These are phyloP conservation scores for Saccharomycopsis sp. DNA, from an alignment of 805 yeast species.

Conservation along the genomic window DNA sequence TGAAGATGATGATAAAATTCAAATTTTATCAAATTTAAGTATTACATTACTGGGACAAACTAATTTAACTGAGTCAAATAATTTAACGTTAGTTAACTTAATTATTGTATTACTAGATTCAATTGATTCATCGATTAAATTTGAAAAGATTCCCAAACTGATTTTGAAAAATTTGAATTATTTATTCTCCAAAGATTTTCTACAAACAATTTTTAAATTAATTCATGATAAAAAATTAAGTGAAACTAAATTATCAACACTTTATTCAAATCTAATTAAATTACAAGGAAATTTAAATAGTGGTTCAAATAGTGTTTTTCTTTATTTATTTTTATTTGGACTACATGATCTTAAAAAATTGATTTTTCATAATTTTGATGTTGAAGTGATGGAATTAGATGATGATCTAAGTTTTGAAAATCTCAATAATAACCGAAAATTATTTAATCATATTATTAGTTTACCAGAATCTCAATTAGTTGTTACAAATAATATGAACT, in stretches of 20 bases:
- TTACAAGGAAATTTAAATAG: slow-evolving; percentile 30
- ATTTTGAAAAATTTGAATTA: slow-evolving; percentile 1
- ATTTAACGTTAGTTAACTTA: neutral
- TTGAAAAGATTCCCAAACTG: neutral
- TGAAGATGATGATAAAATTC: neutral
- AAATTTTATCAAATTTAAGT: neutral
- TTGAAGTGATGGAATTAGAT: slow-evolving; percentile 16
- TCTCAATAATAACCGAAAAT: neutral
- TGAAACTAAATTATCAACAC: slow-evolving; percentile 21
- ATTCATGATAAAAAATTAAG: slow-evolving; percentile 4
- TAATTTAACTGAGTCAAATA: too few species aligned
- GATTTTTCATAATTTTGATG: slow-evolving; percentile 20
- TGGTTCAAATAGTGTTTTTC: slow-evolving; percentile 23
- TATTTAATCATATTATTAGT: slow-evolving; percentile 9
- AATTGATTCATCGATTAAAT: neutral
- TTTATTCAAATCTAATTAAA: slow-evolving; percentile 25
- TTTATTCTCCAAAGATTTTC: slow-evolving; percentile 12
- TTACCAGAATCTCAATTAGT: slow-evolving; percentile 1
- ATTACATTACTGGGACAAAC: neutral
- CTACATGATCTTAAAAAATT: slow-evolving; percentile 26
- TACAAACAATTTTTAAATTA: slow-evolving; percentile 2
- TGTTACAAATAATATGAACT: slow-evolving; percentile 16
- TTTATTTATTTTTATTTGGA: slow-evolving; percentile 27
- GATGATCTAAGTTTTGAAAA: slow-evolving; percentile 14
- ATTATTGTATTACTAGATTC: neutral